Percentiles rank a stretch among this genome's conserved stretches.
These are phyloP conservation scores for Saccharomycopsis sp. DNA, from an alignment of 805 yeast species.

Conservation along the genomic window DNA sequence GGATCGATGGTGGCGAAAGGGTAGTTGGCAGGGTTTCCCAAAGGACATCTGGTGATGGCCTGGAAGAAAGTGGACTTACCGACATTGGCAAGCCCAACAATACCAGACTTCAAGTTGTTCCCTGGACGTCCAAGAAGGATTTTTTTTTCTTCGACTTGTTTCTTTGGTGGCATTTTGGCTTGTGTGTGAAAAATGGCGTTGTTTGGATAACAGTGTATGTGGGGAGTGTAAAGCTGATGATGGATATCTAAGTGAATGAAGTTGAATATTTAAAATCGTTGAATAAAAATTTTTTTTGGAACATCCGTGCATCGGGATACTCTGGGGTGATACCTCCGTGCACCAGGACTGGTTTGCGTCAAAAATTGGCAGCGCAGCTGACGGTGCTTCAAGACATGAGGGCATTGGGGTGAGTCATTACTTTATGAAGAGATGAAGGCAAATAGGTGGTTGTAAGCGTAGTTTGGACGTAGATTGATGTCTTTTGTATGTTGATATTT, in stretches of 20 bases:
- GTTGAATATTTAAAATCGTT: background rate
- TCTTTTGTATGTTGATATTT: no score
- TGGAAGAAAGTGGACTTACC: constrained; percentile 80
- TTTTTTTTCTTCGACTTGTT: constrained; percentile 62
- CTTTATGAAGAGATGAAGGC: no score
- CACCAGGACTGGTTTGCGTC: no score
- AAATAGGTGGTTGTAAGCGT: no score
- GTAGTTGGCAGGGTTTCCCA: constrained; percentile 70
- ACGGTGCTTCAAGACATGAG: background rate
- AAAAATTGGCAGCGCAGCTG: no score
- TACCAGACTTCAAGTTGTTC: constrained; percentile 71
- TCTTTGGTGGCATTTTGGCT: constrained; percentile 67
- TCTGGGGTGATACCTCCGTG: background rate
- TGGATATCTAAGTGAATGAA: background rate
- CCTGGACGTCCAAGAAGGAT: constrained; percentile 81
- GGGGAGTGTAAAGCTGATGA: background rate
- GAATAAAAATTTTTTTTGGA: background rate
- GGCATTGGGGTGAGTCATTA: no score
- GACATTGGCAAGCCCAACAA: constrained; percentile 89
- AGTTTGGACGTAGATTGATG: no score
- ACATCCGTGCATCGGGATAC: background rate
- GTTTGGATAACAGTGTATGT: background rate
- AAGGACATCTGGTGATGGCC: constrained; percentile 65
- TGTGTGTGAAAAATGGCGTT: no score
- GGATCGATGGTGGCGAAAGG: constrained; percentile 80